Percentiles rank a stretch among this genome's conserved stretches.
phyloP scores from a whole-genome alignment of 331 rosid genomes.

The Saraca asoca region DNA sequence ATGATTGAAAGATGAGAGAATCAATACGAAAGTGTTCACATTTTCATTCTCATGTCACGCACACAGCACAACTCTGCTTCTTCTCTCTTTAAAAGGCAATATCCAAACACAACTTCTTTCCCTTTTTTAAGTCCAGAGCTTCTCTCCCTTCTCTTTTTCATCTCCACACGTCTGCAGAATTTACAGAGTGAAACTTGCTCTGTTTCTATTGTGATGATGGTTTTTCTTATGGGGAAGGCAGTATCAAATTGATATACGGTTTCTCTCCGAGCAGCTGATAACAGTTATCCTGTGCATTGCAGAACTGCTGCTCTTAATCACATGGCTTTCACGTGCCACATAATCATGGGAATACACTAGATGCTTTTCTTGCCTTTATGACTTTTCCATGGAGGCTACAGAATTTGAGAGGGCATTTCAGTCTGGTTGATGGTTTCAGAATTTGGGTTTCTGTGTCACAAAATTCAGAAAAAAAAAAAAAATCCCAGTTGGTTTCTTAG shows the following conservation, averaged over 20 bases:
- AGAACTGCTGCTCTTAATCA: conserved; percentile 41
- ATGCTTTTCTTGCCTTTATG: conserved; percentile 31
- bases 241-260: conserved; percentile 27
- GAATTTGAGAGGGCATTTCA: conserved; percentile 31
- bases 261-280: conserved; percentile 27
- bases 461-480: conserved; percentile 19
- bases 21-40: too few relatives aligned
- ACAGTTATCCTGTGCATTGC: conserved; percentile 31
- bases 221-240: conserved; percentile 27
- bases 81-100: conserved; percentile 37
- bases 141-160: conserved; percentile 23
- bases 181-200: conserved; percentile 30
- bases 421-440: conserved; percentile 21
- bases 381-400: conserved; percentile 48
- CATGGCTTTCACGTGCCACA: conserved; percentile 47
- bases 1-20: too few relatives aligned
- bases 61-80: conserved; percentile 39
- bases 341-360: conserved; percentile 30
- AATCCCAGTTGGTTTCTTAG: background rate
- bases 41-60: conserved; percentile 43
- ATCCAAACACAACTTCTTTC: conserved; percentile 25
- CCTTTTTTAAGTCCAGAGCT: conserved; percentile 36
- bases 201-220: conserved; percentile 28
- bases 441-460: conserved; percentile 8
- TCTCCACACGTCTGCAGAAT: conserved; percentile 43